Evolutionary conservation across 495 filamentous ascomycete species (phyloP), one percentile per base, ranked within the genome.

Genomic region (Penicillium coprophilum): DNA sequence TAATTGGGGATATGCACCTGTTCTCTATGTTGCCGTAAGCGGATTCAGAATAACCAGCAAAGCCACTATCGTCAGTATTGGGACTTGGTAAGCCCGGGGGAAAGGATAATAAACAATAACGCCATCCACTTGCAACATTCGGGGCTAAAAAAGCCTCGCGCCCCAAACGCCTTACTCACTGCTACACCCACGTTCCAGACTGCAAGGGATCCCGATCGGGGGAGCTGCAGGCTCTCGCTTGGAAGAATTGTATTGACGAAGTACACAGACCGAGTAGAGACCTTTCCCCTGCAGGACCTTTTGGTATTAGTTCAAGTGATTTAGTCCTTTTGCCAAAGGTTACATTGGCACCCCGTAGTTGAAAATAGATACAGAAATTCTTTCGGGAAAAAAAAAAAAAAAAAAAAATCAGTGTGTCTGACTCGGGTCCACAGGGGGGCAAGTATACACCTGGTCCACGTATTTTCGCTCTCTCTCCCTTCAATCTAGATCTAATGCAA

Each of bases 401-500:
- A 38, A 38, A 15, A 38, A 38, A 15, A 43, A n/a, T n/a, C n/a
- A n/a, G n/a, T n/a, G 27, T 40, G 62, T 55, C 58, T 65, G 62
- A 64, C 50, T 58, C 23, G 56, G 66, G 60, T 64, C 66, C 66
- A 67, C 64, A 59, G 56, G 56, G 61, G 61, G 63, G 31, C 53
- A 51, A 21, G 34, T n/a, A 39, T 12, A 46, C 32, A 40, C 15
- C 31, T 48, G 58, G 58, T 65, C 64, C 64, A 67, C 62, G 55
- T 57, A 53, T 53, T 58, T 50, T 61, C 58, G 59, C 55, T 52
- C 57, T 52, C 54, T 55, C 56, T 59, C 58, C 57, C 60, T 47
- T 40, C 40, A 56, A 60, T 69, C 61, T 64, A 62, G 58, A 67
- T 64, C 56, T 52, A 20, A 69, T 67, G 66, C 66, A 69, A 69